These are phyloP conservation scores for Erythrobasidium yunnanense DNA, from an alignment of 768 basidiomycete genomes.

Conservation along the genomic window DNA sequence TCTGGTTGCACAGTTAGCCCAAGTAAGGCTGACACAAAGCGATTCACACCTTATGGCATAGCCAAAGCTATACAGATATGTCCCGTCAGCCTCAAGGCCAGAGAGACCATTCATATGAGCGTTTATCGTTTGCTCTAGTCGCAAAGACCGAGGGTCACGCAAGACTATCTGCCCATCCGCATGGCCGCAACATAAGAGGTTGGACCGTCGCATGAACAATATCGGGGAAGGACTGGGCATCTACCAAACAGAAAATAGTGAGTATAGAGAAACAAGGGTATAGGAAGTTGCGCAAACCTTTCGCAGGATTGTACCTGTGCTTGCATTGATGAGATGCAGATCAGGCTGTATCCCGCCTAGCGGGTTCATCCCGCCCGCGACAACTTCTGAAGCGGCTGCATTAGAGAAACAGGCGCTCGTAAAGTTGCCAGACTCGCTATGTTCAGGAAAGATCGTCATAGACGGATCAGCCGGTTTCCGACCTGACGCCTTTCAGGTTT, in stretches of 20 bases:
- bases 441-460: too few species aligned
- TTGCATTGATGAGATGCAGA: conserved; percentile 24
- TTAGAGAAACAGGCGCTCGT: conserved; percentile 37
- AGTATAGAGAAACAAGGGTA: conserved; percentile 37
- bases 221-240: conserved; percentile 29
- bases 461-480: too few species aligned
- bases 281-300: neutral
- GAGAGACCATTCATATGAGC: conserved; percentile 74
- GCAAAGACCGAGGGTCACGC: conserved; percentile 57
- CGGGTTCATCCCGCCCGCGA: conserved; percentile 14
- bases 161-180: conserved; percentile 62
- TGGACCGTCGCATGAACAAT: conserved; percentile 31
- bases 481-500: too few species aligned
- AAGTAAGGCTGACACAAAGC: neutral
- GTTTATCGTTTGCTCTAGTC: conserved; percentile 52
- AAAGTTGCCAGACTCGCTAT: conserved; percentile 38
- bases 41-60: conserved; percentile 62
- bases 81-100: conserved; percentile 67
- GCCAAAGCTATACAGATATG: conserved; percentile 75
- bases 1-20: conserved; percentile 44
- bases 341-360: conserved; percentile 25
- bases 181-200: conserved; percentile 20
- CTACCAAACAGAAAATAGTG: conserved; percentile 31
- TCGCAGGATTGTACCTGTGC: conserved; percentile 27
- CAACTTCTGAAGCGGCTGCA: conserved; percentile 15